Base-by-base conservation (phyloP, 345 rosid species). In the Ceriops zippeliana region DNA sequence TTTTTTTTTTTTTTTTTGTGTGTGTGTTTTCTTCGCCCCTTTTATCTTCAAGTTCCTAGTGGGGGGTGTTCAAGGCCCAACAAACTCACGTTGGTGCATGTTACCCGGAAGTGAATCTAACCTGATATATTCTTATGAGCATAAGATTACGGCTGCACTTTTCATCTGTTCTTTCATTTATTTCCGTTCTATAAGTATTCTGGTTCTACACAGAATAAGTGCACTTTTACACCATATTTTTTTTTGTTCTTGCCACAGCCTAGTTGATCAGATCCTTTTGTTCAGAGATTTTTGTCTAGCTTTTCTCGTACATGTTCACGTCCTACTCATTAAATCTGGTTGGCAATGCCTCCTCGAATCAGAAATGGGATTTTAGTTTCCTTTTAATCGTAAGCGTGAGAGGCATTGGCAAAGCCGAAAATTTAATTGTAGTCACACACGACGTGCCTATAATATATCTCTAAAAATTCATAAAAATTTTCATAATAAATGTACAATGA, bases 51-150 rank as follows among this genome's bases (percentile, higher is more conserved):
- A 42, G 49, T 24, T 7, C 51, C 58, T 47, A 62, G 65, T 72
- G 76, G 70, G 70, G n/a, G 10, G 46, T 37, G 42, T 53, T 67
- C 53, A 62, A 59, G 57, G 61, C 61, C 82, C 83, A 80, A 73
- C 84, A 80, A 69, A 58, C 47, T 72, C 84, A 78, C 73, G 86
- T 78, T 73, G 79, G 60, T 47, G 80, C 83, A 77, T 75, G 79
- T 61, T 69, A 66, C 72, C 75, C 59, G 35, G 52, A 72, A 75
- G 31, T 80, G 81, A 83, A 78, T 83, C 86, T 63, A 24, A 66
- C 54, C 63, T 72, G 73, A 65, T 72, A 42, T 76, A 47, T 53
- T 30, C 4, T 52, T 3, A 20, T 56, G 34, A 59, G 79, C 79
- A 70, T 68, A 68, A 68, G 67, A 79, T 74, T 76, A 19, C 75